These are phyloP conservation scores for Polygonum aviculare DNA, from an alignment of 148 eudicot species.

Conservation along the genomic window DNA sequence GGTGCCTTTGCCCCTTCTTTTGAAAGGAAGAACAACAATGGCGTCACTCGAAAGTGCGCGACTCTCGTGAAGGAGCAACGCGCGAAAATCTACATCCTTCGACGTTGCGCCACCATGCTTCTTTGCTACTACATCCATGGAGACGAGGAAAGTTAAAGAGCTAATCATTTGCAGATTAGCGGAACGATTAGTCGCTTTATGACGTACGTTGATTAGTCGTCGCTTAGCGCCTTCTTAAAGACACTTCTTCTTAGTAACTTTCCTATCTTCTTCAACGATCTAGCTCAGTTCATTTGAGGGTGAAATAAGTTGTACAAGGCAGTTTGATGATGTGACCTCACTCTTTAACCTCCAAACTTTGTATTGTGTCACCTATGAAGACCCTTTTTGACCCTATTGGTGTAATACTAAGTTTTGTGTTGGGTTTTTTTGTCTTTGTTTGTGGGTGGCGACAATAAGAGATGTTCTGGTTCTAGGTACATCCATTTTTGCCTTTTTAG, in stretches of 20 bases:
- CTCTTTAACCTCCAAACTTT: neutral
- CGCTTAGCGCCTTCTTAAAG: neutral
- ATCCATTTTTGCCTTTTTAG: neutral
- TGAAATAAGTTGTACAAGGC: neutral
- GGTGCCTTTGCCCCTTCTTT: neutral
- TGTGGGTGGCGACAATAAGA: neutral
- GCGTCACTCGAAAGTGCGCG: constrained; percentile 61
- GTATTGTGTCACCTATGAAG: neutral
- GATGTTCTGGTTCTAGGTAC: neutral
- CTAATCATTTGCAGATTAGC: neutral
- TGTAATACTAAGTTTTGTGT: neutral
- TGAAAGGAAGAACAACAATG: neutral
- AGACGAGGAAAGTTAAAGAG: constrained; percentile 29
- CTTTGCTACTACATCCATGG: constrained; percentile 78
- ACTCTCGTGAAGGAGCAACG: constrained; percentile 72
- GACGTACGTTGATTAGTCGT: neutral
- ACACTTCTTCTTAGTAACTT: neutral
- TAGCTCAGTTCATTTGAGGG: neutral
- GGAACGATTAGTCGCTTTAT: neutral
- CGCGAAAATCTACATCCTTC: constrained; percentile 65
- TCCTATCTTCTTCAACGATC: neutral
- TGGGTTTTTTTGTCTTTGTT: neutral
- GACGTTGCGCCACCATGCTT: constrained; percentile 89
- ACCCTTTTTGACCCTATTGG: neutral
- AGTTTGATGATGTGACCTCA: neutral